Conservation (phyloP, 495 filamentous ascomycete species). For the Penicillium silybi region DNA sequence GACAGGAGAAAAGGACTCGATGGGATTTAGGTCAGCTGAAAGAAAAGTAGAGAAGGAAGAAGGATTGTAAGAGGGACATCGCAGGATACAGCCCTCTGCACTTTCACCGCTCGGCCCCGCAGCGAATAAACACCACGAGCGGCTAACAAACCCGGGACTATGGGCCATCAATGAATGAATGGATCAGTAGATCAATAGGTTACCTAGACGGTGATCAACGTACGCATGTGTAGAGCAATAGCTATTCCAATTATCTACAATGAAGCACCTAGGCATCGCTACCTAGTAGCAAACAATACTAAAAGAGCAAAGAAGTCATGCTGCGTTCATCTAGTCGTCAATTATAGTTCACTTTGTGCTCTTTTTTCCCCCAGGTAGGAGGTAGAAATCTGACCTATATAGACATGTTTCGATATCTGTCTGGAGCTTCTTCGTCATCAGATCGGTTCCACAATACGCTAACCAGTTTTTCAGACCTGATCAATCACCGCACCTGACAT, state of each 20-base stretch:
- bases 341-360: neutral
- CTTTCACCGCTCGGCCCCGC: slow-evolving; percentile 22
- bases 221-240: neutral
- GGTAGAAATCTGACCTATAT: neutral
- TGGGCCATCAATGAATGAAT: neutral
- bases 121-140: neutral
- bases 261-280: neutral
- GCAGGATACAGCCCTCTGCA: neutral
- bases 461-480: neutral
- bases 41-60: neutral
- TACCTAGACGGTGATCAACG: neutral
- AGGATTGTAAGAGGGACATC: neutral
- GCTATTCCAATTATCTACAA: neutral
- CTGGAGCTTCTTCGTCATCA: neutral
- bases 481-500: neutral
- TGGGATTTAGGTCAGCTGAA: slow-evolving; percentile 6
- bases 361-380: neutral
- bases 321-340: neutral
- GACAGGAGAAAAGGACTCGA: neutral
- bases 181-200: neutral
- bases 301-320: neutral
- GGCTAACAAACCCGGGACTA: neutral
- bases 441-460: neutral
- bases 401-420: neutral
- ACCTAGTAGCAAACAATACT: neutral